A percentile compares a stretch with the other conserved stretches of the same genome.
These are phyloP conservation scores for Ziziphus jujuba DNA, from an alignment of 306 rosid genomes.

Conservation along the genomic window DNA sequence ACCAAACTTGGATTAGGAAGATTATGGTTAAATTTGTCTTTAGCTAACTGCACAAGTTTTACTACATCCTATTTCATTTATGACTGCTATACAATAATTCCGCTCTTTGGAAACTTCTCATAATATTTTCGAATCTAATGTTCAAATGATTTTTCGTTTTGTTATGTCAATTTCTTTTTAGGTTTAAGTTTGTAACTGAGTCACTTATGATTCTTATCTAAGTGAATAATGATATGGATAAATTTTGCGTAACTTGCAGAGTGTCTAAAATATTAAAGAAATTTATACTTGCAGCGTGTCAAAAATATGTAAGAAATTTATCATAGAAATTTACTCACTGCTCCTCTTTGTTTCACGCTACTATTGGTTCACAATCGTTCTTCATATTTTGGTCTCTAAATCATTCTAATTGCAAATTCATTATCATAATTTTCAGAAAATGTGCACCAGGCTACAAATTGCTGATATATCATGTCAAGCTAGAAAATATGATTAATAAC, in stretches of 20 bases:
- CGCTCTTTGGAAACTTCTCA: neutral
- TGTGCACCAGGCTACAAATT: neutral
- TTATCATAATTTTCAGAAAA: neutral
- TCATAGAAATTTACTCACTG: too few species aligned
- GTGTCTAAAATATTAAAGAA: too few species aligned
- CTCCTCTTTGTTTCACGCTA: too few species aligned
- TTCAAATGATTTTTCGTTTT: neutral
- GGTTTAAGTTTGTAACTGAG: neutral
- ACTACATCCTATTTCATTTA: neutral
- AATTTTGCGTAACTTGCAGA: too few species aligned
- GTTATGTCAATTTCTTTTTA: neutral
- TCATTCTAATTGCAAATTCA: neutral
- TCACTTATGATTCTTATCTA: neutral
- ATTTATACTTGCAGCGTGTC: too few species aligned
- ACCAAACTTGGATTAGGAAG: neutral
- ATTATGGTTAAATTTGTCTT: neutral
- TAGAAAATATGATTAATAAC: neutral
- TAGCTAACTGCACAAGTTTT: neutral
- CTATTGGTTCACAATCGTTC: too few species aligned
- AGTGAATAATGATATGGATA: too few species aligned
- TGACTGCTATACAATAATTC: neutral
- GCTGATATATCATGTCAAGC: conserved; percentile 1
- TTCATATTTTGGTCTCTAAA: too few species aligned
- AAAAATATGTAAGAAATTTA: too few species aligned
- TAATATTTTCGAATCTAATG: neutral